A percentile compares a stretch with the other conserved stretches of the same genome.
Evolutionary conservation across 345 rosid genomes (phyloP).

Genomic region (Geranium brycei): DNA sequence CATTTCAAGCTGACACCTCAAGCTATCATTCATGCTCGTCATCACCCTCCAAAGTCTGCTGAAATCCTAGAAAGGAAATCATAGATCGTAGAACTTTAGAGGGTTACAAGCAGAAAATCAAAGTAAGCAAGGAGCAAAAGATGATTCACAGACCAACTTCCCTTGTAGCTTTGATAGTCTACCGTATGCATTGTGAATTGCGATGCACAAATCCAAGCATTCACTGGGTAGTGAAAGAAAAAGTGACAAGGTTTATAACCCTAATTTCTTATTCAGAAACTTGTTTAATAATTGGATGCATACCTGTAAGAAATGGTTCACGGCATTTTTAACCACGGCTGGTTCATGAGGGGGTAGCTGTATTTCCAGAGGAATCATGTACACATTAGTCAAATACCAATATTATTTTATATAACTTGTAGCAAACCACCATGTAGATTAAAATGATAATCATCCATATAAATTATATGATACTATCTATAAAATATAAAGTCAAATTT

Average conservation of each 20-base stretch:
- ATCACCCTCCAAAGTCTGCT: too few species aligned
- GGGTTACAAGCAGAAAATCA: too few species aligned
- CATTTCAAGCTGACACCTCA: too few species aligned
- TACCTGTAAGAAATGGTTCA: constrained; percentile 92
- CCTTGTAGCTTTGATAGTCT: neutral
- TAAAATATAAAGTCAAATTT: too few species aligned
- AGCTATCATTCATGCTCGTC: too few species aligned
- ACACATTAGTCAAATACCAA: neutral
- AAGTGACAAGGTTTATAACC: neutral
- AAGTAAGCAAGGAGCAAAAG: constrained; percentile 1
- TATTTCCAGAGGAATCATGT: constrained; percentile 11
- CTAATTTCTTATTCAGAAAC: neutral
- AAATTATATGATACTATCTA: too few species aligned
- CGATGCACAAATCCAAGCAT: neutral
- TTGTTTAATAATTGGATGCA: constrained; percentile 7
- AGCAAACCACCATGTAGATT: too few species aligned
- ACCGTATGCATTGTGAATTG: neutral
- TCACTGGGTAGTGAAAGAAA: neutral
- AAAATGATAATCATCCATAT: too few species aligned
- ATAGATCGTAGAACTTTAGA: neutral
- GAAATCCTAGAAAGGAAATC: too few species aligned
- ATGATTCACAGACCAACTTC: neutral
- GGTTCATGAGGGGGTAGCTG: constrained; percentile 97
- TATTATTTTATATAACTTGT: neutral
- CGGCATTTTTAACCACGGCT: constrained; percentile 67